Percentiles rank a stretch among this genome's conserved stretches.
Evolutionary conservation across 306 rosid genomes (phyloP).

Genomic region (Begonia fuchsioides): DNA sequence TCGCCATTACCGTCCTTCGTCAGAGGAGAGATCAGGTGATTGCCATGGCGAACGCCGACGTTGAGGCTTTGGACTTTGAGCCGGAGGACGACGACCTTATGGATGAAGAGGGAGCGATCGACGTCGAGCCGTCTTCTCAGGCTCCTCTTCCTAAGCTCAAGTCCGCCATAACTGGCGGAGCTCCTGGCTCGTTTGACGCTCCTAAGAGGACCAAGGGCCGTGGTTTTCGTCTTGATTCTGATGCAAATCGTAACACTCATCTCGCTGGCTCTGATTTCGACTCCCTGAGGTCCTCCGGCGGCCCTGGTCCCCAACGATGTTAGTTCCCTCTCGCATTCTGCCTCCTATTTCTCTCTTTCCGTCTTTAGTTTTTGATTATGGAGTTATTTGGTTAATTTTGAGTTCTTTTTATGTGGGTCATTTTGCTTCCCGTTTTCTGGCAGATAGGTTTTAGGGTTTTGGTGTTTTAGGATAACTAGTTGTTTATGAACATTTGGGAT

Average conservation of each 20-base stretch:
- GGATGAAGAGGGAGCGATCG: conserved; percentile 91
- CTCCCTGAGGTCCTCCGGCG: conserved; percentile 58
- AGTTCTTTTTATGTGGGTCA: neutral
- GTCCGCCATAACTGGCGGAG: conserved; percentile 75
- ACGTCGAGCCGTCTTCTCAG: conserved; percentile 62
- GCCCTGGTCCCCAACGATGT: conserved; percentile 94
- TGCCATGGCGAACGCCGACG: conserved; percentile 52
- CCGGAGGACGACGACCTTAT: conserved; percentile 96
- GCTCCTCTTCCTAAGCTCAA: conserved; percentile 82
- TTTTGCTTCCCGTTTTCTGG: neutral
- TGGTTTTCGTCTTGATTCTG: conserved; percentile 77
- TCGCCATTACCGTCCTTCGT: too few relatives aligned
- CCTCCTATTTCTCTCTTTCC: neutral
- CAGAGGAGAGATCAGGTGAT: conserved; percentile 6
- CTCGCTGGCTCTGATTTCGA: conserved; percentile 73
- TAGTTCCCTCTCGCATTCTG: conserved; percentile 5
- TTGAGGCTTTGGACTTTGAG: conserved; percentile 94
- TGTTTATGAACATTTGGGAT: neutral
- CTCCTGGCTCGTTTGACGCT: conserved; percentile 31
- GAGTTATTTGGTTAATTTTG: conserved; percentile 2
- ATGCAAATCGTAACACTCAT: conserved; percentile 50
- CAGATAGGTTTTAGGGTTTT: neutral
- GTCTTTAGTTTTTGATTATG: neutral
- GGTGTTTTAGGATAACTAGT: conserved; percentile 7
- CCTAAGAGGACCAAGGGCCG: conserved; percentile 89